A percentile compares a stretch with the other conserved stretches of the same genome.
These are phyloP conservation scores for Trichophyton schoenleinii DNA, from an alignment of 2,329 filamentous ascomycete species.

Conservation along the genomic window DNA sequence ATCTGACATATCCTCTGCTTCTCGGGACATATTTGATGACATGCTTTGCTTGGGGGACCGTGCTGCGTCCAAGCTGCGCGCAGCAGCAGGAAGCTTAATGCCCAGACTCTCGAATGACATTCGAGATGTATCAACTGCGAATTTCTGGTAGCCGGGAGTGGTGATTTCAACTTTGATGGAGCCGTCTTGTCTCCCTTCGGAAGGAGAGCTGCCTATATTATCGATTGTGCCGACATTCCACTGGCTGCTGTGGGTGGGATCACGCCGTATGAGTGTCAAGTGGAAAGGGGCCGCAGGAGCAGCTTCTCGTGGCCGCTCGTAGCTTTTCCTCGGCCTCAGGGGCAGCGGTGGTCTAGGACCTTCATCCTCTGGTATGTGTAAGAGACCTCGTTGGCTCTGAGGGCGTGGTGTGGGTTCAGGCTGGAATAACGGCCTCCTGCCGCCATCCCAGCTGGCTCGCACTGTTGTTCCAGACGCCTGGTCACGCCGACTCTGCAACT, in stretches of 20 bases:
- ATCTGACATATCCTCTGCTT: background rate
- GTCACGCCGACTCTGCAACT: background rate
- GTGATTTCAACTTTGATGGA: constrained; percentile 43
- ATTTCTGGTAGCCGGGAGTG: constrained; percentile 49
- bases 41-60: background rate
- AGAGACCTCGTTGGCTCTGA: background rate
- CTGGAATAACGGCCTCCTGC: background rate
- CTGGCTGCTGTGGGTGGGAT: constrained; percentile 55
- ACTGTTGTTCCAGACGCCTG: background rate
- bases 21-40: background rate
- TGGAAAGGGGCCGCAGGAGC: constrained; percentile 18
- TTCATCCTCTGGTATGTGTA: constrained; percentile 1
- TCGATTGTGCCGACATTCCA: constrained; percentile 63
- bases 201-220: constrained; percentile 17
- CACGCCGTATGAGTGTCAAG: constrained; percentile 57
- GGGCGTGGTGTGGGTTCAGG: constrained; percentile 1
- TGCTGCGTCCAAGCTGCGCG: background rate
- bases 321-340: constrained; percentile 5
- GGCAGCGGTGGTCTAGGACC: background rate
- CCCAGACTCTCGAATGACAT: constrained; percentile 24
- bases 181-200: constrained; percentile 14
- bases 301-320: constrained; percentile 2
- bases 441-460: constrained; percentile 8
- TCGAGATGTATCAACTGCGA: constrained; percentile 32
- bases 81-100: constrained; percentile 12